Evolutionary conservation across 768 basidiomycete genomes (phyloP), one percentile per base, ranked within the genome.

Genomic region (Dentipellis sp.): DNA sequence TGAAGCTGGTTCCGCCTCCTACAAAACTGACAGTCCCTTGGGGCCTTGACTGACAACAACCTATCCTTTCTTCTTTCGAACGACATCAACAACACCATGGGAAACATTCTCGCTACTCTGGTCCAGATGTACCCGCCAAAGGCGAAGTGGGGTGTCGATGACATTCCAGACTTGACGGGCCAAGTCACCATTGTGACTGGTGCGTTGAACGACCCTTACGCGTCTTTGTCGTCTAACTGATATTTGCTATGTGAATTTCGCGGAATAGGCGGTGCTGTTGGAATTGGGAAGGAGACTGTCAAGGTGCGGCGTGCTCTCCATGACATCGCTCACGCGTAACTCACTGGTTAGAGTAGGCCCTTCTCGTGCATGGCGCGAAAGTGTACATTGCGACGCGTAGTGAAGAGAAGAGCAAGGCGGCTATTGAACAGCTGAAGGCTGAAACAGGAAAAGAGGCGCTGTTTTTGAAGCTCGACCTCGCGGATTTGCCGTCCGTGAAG

Each of bases 271-370:
- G 69, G 67, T 12, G 73, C 71, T 50, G 63, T 67, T 9, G 74
- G 82, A 1, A 73, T 85, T 42, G 84, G 83, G 19, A 79, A 79
- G 61, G 81, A 82, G 63, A 80, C 78, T 1, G 77, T 69, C 7
- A 82, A 79, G 71, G 81, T 75, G 17, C n/a, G 19, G 14, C 12
- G 17, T 49, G 14, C 16, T 49, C 23, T 12, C 9, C 7, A 8
- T 40, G 6, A 5, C 39, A 10, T 40, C 6, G 39, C 12, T 17
- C 23, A 19, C 34, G 22, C 17, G 7, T 21, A 42, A 7, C 42
- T 29, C 16, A 45, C 19, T 34, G 17, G 21, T 12, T n/a, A 11
- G 36, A 23, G 1, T 35, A 61, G 60, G 58, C 50, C 7, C 37
- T 61, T 7, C 58, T 61, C 5, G 16, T 35, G 10, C 58, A 56